These are phyloP conservation scores for Cicer yamashitae DNA, from an alignment of 306 rosid species.

Conservation along the genomic window DNA sequence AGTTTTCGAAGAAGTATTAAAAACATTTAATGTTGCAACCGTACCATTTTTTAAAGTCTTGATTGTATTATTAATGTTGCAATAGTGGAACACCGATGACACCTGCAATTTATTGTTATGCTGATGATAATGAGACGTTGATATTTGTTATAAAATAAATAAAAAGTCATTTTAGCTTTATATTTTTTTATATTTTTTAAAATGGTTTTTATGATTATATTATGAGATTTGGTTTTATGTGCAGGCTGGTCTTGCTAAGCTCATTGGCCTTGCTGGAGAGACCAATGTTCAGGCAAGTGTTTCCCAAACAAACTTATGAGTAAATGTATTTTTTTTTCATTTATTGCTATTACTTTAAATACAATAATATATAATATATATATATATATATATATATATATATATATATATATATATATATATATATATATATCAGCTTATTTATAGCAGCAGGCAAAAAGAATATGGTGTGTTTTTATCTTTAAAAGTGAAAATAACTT, in stretches of 20 bases:
- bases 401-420: no score
- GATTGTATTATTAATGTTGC: neutral
- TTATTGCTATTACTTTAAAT: neutral
- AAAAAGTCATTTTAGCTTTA: no score
- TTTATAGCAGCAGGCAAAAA: neutral
- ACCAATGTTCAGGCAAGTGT: constrained; percentile 88
- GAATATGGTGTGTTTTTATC: neutral
- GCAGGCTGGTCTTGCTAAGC: constrained; percentile 98
- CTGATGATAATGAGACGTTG: neutral
- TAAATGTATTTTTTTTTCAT: neutral
- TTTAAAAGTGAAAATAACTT: neutral
- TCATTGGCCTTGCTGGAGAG: constrained; percentile 98
- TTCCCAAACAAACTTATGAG: neutral
- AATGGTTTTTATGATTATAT: neutral
- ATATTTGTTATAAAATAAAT: neutral
- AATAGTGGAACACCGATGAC: neutral
- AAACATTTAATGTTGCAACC: neutral
- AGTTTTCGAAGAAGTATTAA: no score
- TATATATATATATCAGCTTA: neutral
- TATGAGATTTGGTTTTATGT: constrained; percentile 1
- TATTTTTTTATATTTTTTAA: no score
- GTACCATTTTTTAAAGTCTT: neutral
- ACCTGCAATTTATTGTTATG: neutral
- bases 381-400: no score
- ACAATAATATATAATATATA: neutral